Base-by-base conservation (phyloP, 2,329 filamentous ascomycete genomes). In the Ophiostoma tasmaniense region DNA sequence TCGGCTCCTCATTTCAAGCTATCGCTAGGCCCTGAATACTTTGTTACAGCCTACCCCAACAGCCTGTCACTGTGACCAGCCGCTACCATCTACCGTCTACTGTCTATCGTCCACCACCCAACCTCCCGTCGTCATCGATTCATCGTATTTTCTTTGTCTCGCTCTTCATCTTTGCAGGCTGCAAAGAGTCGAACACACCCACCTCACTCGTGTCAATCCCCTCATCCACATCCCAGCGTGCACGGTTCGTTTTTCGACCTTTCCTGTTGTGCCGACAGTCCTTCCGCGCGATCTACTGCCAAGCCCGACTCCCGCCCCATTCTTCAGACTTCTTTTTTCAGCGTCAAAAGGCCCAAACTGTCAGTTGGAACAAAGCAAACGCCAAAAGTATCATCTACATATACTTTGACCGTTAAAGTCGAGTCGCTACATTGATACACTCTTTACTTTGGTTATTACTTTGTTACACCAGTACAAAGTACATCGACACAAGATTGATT, bases 1-100 rank as follows among this genome's bases (percentile, higher is more conserved):
- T 64, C 61, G 61, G 33, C 61, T 64, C 61, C 33, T 64, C 20
- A 64, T 64, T 64, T 64, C 61, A 20, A 37, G 61, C 61, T 37
- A 64, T 64, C 20, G 17, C 61, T 37, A 22, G 33, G 33, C 61
- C 61, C 33, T 64, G 61, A 7, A 13, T n/a, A 61, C 50, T 55
- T n/a, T 28, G 25, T 28, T 55, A 13, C 59, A 14, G 13, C 59
- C 13, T 14, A 55, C 45, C 20, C 45, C 37, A 42, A 42, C 42
- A 25, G 50, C 50, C 50, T 55, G 17, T n/a, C 25, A 22, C 50
- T 25, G 14, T 25, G 30, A 25, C 52, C 22, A 30, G 52, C 30
- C 25, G 11, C 50, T 55, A n/a, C 25, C 7, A 55, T n/a, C 50
- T 25, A 2, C 13, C 6, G 37, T 42, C 11, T 42, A 52, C 45